Percentiles rank a stretch among this genome's conserved stretches.
Evolutionary conservation across 2,329 filamentous ascomycete species (phyloP).

Genomic region (Alternaria sp.): DNA sequence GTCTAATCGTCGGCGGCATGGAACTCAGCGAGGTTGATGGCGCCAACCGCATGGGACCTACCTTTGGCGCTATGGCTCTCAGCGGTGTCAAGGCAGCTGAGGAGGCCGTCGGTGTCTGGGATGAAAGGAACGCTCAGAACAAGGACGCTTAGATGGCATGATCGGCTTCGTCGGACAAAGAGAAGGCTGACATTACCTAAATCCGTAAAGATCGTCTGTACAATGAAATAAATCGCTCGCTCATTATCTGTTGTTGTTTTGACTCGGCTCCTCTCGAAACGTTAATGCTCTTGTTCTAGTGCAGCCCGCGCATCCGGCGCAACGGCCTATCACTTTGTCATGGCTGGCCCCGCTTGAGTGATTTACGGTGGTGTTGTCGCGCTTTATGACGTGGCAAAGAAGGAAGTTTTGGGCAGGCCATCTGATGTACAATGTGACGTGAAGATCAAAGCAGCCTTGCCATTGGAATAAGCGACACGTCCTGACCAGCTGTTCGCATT

Average conservation of each 20-base stretch:
- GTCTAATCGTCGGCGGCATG: slow-evolving; percentile 93
- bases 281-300: not conserved
- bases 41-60: slow-evolving; percentile 89
- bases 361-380: slow-evolving; percentile 4
- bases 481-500: not conserved
- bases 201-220: not conserved
- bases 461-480: not conserved
- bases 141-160: slow-evolving; percentile 50
- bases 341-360: slow-evolving; percentile 4
- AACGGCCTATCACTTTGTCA: not conserved
- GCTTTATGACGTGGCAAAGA: slow-evolving; percentile 2
- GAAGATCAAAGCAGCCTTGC: not conserved
- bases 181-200: not conserved
- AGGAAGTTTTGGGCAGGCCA: not conserved
- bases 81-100: slow-evolving; percentile 90
- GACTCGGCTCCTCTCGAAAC: not conserved
- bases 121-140: slow-evolving; percentile 78
- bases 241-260: not conserved
- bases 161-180: not conserved
- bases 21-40: slow-evolving; percentile 90
- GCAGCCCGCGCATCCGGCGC: not conserved
- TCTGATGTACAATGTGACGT: not conserved
- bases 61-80: slow-evolving; percentile 88
- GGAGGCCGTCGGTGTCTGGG: slow-evolving; percentile 79
- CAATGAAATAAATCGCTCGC: slow-evolving; percentile 2